Evolutionary conservation across 176 grass and related monocot species (phyloP), one percentile per base, ranked within the genome.

Genomic region (Paspalum vaginatum): DNA sequence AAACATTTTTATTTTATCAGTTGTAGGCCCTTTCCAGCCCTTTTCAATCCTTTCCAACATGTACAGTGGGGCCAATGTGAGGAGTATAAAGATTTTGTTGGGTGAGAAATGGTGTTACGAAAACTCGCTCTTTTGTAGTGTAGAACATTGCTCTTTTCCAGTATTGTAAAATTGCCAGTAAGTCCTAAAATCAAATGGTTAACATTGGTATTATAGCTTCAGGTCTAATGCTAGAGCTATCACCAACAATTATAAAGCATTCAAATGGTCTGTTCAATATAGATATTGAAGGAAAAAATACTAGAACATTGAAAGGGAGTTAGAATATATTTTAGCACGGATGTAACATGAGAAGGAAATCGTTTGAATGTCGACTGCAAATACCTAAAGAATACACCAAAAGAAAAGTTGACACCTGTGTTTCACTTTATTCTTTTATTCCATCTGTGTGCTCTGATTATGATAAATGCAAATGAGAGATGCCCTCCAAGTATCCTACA

Each of bases 381-480:
- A 32, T 32, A 32, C 32, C 32, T 32, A 32, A 32, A 32, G 32
- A 32, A 32, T 1, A 32, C 32, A 4, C 37, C 27, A 46, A n/a
- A n/a, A 21, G 20, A 56, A 2, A 5, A 56, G 53, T 18, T n/a
- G 20, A 56, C 53, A 56, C 20, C 18, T 53, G 51, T 46, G 24
- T 26, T 45, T 62, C 10, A 68, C 65, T 40, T 47, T 8, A 47
- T 22, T 68, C 22, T 46, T 47, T 42, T 56, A 16, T 61, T 15
- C 40, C 54, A 43, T 24, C 58, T 49, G 14, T 58, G 12, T 49
- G 2, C 48, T 32, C 45, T 47, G 8, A 47, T 47, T 47, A 8
- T 63, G 45, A 62, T 65, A 64, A 65, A 49, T 32, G 32, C 16
- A 65, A 5, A 78, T 38, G 45, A 65, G 45, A 65, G 63, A 78